phyloP scores from a whole-genome alignment of 2,329 filamentous ascomycete species.

The Emergomyces orientalis region DNA sequence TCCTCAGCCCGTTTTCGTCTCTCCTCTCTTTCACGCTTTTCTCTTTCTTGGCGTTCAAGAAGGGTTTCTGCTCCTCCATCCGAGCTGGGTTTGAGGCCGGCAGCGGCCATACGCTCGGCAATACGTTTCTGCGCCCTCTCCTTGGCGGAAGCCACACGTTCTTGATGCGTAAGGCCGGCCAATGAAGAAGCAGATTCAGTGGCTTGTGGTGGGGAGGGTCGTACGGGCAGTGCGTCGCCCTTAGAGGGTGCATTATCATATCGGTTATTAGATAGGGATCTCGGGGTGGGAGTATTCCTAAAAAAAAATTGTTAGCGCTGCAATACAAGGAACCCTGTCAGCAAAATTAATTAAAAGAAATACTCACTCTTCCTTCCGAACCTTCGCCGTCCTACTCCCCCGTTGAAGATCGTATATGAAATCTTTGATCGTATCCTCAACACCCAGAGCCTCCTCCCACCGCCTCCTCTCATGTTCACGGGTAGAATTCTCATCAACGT shows the following conservation, averaged over 20 bases:
- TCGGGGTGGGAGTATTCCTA: constrained; percentile 23
- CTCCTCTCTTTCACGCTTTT: constrained; percentile 76
- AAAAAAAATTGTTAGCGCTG: neutral
- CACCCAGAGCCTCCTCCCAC: constrained; percentile 92
- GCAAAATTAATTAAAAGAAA: constrained; percentile 8
- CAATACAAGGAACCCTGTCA: constrained; percentile 6
- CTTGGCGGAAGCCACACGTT: constrained; percentile 90
- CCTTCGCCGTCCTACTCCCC: constrained; percentile 64
- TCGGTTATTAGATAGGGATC: constrained; percentile 45
- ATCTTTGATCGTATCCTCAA: constrained; percentile 93
- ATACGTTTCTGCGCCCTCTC: constrained; percentile 95
- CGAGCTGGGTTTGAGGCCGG: constrained; percentile 75
- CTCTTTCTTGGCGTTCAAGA: constrained; percentile 77
- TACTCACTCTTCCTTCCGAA: constrained; percentile 53
- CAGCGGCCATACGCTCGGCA: constrained; percentile 86
- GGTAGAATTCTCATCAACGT: constrained; percentile 62
- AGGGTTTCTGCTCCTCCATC: constrained; percentile 69
- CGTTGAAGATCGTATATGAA: constrained; percentile 96
- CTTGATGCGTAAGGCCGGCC: constrained; percentile 81
- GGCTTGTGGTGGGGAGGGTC: constrained; percentile 39
- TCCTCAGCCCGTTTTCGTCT: constrained; percentile 85
- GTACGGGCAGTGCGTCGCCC: constrained; percentile 21
- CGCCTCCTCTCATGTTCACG: constrained; percentile 84
- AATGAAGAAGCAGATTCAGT: constrained; percentile 58
- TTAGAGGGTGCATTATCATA: constrained; percentile 48